These are phyloP conservation scores for Endoconidiophora polonica DNA, from an alignment of 2,329 filamentous ascomycete genomes.

Conservation along the genomic window DNA sequence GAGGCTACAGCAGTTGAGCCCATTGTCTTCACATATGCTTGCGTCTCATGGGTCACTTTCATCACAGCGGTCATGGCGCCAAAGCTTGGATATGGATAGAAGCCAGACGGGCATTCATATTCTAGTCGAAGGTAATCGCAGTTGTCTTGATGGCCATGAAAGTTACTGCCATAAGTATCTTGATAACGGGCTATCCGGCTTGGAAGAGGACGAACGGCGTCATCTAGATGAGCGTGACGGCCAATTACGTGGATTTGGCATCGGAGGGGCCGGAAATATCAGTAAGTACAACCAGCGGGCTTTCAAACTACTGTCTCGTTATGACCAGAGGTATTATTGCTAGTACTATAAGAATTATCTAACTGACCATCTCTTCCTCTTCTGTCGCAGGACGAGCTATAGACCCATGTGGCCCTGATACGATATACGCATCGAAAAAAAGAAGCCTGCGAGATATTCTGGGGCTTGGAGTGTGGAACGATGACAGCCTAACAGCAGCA, in stretches of 20 bases:
- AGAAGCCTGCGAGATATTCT: constrained; percentile 8
- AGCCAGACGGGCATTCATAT: no score
- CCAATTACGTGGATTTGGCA: constrained; percentile 24
- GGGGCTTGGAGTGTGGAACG: constrained; percentile 6
- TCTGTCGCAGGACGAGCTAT: constrained; percentile 15
- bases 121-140: no score
- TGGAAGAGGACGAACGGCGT: constrained; percentile 1
- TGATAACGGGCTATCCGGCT: constrained; percentile 7
- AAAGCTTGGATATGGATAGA: no score
- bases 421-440: neutral
- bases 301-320: neutral
- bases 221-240: constrained; percentile 15
- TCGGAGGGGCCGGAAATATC: constrained; percentile 25
- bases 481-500: neutral
- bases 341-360: neutral
- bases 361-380: no score
- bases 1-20: no score
- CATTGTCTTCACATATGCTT: no score
- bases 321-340: neutral
- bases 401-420: constrained; percentile 15
- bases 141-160: no score
- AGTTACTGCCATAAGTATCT: no score
- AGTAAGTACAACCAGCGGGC: constrained; percentile 17
- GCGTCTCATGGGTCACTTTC: no score
- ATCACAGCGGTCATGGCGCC: no score